A percentile compares a stretch with the other conserved stretches of the same genome.
Evolutionary conservation across 1,284 basidiomycete species (phyloP).

Genomic region (Microbotryomycetes sp.): DNA sequence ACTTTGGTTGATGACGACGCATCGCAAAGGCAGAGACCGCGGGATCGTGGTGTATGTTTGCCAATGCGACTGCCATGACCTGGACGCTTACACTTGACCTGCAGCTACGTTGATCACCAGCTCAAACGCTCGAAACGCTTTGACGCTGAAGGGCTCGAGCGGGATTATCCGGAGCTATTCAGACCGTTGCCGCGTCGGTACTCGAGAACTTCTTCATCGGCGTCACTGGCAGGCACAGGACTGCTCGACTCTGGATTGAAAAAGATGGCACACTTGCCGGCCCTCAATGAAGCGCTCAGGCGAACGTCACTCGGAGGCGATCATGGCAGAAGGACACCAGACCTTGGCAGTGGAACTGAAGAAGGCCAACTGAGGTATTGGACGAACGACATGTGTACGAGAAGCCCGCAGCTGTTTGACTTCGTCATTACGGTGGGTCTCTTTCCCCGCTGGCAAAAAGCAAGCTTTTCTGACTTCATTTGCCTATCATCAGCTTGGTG

Average conservation of each 20-base stretch:
- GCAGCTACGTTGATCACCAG: constrained; percentile 89
- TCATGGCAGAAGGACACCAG: background rate
- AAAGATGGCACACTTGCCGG: constrained; percentile 2
- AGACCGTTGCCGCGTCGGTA: constrained; percentile 63
- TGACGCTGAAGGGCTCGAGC: constrained; percentile 79
- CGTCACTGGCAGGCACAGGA: constrained; percentile 12
- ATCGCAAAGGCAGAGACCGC: constrained; percentile 50
- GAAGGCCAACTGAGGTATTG: constrained; percentile 94
- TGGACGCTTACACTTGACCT: background rate
- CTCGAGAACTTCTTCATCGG: constrained; percentile 29
- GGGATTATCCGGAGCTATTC: constrained; percentile 83
- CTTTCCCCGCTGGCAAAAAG: no score
- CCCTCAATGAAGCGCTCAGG: constrained; percentile 25
- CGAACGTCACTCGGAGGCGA: constrained; percentile 13
- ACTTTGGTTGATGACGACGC: constrained; percentile 84
- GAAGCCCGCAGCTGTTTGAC: constrained; percentile 88
- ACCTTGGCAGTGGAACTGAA: constrained; percentile 40
- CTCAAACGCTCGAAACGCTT: constrained; percentile 87
- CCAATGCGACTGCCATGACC: no score
- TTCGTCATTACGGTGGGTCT: constrained; percentile 86
- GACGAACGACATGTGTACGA: constrained; percentile 93
- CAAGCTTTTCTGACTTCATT: constrained; percentile 9
- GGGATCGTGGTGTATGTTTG: constrained; percentile 64
- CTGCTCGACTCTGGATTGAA: background rate
- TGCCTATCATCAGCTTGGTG: constrained; percentile 65